Evolutionary conservation across 2,329 filamentous ascomycete species (phyloP).

Genomic region (Paracoccidioides lutzii): DNA sequence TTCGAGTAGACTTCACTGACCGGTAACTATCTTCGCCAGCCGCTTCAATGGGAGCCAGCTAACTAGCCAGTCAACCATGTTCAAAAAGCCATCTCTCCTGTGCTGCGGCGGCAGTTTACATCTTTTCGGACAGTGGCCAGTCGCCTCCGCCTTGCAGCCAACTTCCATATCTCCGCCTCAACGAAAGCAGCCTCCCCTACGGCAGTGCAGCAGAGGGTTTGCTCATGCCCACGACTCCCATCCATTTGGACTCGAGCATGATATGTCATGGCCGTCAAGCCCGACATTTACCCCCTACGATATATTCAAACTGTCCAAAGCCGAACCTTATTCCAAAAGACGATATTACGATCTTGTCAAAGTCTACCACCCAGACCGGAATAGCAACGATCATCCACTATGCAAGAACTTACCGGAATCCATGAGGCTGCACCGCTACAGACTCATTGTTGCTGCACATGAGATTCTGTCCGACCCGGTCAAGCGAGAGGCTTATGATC

Average conservation of each 20-base stretch:
- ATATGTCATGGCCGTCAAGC: conserved; percentile 32
- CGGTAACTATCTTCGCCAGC: not conserved
- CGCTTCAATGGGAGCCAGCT: conserved; percentile 21
- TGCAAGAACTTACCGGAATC: conserved; percentile 42
- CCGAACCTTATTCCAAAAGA: conserved; percentile 63
- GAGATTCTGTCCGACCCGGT: conserved; percentile 69
- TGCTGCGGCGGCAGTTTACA: conserved; percentile 27
- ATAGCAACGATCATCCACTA: conserved; percentile 30
- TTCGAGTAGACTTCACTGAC: conserved; percentile 1
- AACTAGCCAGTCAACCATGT: conserved; percentile 23
- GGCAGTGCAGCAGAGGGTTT: conserved; percentile 22
- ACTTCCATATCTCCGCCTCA: conserved; percentile 16
- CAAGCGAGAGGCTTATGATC: conserved; percentile 71
- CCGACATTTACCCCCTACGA: conserved; percentile 64
- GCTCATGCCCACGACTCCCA: conserved; percentile 22
- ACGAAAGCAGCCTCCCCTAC: conserved; percentile 8
- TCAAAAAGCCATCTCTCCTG: conserved; percentile 34
- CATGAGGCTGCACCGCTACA: conserved; percentile 73
- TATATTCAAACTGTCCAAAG: conserved; percentile 54
- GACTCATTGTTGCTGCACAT: conserved; percentile 76
- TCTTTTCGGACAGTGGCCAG: conserved; percentile 14
- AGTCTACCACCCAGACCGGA: conserved; percentile 81
- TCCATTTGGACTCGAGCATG: conserved; percentile 18
- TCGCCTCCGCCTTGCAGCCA: conserved; percentile 17
- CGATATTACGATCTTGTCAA: conserved; percentile 88